Conservation (phyloP, 768 basidiomycete species). For the Ephemerocybe angulata region DNA sequence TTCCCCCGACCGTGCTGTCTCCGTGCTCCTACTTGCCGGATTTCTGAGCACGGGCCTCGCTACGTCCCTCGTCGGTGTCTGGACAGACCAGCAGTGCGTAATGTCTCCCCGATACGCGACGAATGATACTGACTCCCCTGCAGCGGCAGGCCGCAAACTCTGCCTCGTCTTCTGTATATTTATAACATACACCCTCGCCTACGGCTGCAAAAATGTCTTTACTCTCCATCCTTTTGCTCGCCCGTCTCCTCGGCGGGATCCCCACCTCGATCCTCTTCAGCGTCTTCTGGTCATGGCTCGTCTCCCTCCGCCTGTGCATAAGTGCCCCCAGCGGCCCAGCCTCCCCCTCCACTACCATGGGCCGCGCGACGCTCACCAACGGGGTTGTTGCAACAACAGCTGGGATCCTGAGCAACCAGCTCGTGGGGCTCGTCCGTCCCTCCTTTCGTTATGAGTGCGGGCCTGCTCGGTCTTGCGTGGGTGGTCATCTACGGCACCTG, state of each 20-base stretch:
- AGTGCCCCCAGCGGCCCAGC: conserved; percentile 49
- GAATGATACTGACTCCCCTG: not conserved
- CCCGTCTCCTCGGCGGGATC: conserved; percentile 64
- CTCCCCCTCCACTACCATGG: conserved; percentile 67
- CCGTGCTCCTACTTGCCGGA: conserved; percentile 73
- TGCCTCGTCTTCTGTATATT: conserved; percentile 73
- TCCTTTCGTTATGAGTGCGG: conserved; percentile 66
- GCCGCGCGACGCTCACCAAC: conserved; percentile 69
- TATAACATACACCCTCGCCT: conserved; percentile 60
- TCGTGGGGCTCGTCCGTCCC: conserved; percentile 58
- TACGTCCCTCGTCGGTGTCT: conserved; percentile 69
- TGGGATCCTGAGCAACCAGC: conserved; percentile 62
- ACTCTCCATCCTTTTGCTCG: conserved; percentile 58
- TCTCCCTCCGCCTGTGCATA: conserved; percentile 54
- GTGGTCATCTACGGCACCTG: conserved; percentile 55
- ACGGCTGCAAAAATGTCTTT: conserved; percentile 54
- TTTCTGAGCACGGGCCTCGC: conserved; percentile 67
- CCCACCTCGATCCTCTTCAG: conserved; percentile 79
- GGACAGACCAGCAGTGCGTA: conserved; percentile 73
- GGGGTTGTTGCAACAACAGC: conserved; percentile 70
- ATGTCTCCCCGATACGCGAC: not conserved
- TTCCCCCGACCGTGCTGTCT: conserved; percentile 63
- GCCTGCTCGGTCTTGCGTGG: conserved; percentile 50
- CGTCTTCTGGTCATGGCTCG: conserved; percentile 75
- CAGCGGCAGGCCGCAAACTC: conserved; percentile 63